Base-by-base conservation (phyloP, 179 eudicot species). In the Silene noctiflora region DNA sequence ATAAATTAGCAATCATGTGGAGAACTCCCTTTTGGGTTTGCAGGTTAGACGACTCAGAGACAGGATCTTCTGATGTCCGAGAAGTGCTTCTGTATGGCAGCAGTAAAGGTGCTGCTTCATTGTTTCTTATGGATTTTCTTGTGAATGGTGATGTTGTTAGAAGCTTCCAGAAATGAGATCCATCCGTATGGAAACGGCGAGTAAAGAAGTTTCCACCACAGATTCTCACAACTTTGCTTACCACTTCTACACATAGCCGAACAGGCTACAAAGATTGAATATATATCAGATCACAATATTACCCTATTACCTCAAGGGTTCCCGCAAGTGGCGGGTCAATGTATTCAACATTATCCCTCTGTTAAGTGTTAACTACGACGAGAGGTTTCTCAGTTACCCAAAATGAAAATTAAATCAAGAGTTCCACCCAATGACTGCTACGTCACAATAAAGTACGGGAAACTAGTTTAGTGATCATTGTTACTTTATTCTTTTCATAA, bases 131-230 rank as follows among this genome's bases (percentile, higher is more conserved):
- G 66, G 88, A 84, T 81, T 84, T 86, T 71, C 71, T 83, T 67
- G 80, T 83, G 75, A 88, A 91, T 8, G 99, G 99, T 8, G 96
- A 92, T 56, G 90, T 79, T 61, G 84, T 83, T 33, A 92, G 87
- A 75, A 92, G 91, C 83, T 87, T 92, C 97, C 97, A 92, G 81
- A 95, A 80, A 81, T 89, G 89, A 71, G 78, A 60, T 1, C 97
- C 97, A 11, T 95, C 99, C 2, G 76, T 79, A 60, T 84, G 83
- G 67, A 95, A 91, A 71, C 99, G 93, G 11, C 99, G 94, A 29
- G 95, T 82, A 75, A 95, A 92, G 89, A 95, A 95, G 77, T 92
- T 89, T 67, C 99, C 99, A 8, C 99, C 96, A 27, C 95, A 87
- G 46, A 85, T 81, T 77, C 75, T 87, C 46, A 95, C 91, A 5